These are phyloP conservation scores for Amoebophrya sp. DNA, from an alignment of 169 alveolate genomes.

Conservation along the genomic window DNA sequence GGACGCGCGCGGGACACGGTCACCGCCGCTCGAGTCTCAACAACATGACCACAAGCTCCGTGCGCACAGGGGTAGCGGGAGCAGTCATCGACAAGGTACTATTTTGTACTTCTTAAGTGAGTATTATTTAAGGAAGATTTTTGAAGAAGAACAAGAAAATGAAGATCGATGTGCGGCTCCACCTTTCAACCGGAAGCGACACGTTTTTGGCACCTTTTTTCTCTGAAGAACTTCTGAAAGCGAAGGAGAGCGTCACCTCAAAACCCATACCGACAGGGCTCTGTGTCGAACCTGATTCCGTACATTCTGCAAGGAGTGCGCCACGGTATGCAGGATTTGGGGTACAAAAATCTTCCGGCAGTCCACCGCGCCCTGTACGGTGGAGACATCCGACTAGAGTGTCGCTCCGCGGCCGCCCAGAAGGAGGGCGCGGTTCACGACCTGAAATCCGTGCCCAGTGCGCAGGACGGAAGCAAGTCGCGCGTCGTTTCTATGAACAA, in stretches of 20 bases:
- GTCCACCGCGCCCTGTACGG: not conserved
- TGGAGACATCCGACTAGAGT: not conserved
- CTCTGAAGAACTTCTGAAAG: no score
- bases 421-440: constrained; percentile 37
- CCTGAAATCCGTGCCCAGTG: not conserved
- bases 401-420: constrained; percentile 38
- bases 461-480: not conserved
- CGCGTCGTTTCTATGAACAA: not conserved
- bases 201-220: no score
- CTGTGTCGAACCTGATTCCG: constrained; percentile 50
- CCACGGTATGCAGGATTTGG: not conserved
- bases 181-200: no score
- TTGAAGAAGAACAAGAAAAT: no score
- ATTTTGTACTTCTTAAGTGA: no score
- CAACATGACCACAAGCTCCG: no score
- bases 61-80: not conserved
- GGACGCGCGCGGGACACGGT: no score
- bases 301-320: constrained; percentile 44
- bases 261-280: constrained; percentile 43
- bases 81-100: not conserved
- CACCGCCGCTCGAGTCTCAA: no score
- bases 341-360: not conserved
- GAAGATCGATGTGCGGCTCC: no score
- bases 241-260: no score
- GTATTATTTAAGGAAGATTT: not conserved